phyloP scores from a whole-genome alignment of 306 rosid genomes.

The Sindora glabra region DNA sequence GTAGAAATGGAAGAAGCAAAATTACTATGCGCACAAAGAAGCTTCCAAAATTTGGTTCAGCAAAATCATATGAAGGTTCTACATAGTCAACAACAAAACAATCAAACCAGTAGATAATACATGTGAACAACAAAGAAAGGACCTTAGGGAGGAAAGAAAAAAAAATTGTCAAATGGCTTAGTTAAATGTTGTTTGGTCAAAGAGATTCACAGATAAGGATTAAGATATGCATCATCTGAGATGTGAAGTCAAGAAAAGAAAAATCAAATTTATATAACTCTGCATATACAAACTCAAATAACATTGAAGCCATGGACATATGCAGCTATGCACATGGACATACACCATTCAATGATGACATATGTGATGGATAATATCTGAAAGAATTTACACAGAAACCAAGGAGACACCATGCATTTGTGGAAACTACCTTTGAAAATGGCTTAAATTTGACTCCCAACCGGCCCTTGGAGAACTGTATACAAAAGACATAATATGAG shows the following conservation, averaged over 20 bases:
- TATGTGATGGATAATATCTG: background rate
- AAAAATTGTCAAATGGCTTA: background rate
- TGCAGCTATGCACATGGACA: constrained; percentile 7
- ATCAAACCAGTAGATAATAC: background rate
- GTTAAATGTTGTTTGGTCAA: background rate
- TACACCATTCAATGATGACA: constrained; percentile 5
- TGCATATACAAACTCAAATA: background rate
- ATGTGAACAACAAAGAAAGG: background rate
- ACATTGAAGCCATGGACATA: background rate
- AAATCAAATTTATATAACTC: background rate
- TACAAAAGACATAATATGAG: constrained; percentile 18
- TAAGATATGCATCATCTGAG: background rate
- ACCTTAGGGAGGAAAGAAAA: background rate
- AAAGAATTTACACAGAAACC: background rate
- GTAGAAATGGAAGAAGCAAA: constrained; percentile 13
- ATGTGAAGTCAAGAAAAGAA: background rate
- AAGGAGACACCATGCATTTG: background rate
- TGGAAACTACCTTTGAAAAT: constrained; percentile 76
- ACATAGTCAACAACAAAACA: background rate
- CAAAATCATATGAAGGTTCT: background rate
- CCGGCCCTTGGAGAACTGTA: constrained; percentile 71
- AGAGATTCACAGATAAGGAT: background rate
- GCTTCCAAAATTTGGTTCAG: background rate
- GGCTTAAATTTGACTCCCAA: constrained; percentile 85
- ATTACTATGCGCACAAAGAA: background rate